Evolutionary conservation across 2,329 filamentous ascomycete genomes (phyloP).

Genomic region (Fusarium phyllophilum): DNA sequence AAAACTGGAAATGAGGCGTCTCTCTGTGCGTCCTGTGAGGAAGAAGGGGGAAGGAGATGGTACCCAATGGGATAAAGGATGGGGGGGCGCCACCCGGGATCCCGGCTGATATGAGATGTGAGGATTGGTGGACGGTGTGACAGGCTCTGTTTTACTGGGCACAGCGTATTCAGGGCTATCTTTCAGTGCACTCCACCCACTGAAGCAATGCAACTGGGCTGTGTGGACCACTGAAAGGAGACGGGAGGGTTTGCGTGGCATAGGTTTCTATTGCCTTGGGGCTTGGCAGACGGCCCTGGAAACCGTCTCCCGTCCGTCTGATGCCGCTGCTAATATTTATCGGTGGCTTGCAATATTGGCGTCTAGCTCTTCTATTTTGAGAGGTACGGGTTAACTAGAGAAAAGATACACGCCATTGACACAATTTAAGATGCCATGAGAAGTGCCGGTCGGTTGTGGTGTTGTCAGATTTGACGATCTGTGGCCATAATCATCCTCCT

Average conservation of each 20-base stretch:
- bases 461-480: slow-evolving; percentile 2
- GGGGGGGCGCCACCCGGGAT: neutral
- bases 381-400: neutral
- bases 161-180: slow-evolving; percentile 5
- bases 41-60: slow-evolving; percentile 14
- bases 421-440: neutral
- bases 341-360: slow-evolving; percentile 22
- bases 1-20: slow-evolving; percentile 45
- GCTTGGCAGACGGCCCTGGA: slow-evolving; percentile 31
- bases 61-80: slow-evolving; percentile 6
- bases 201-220: slow-evolving; percentile 18
- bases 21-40: slow-evolving; percentile 9
- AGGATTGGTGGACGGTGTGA: slow-evolving; percentile 3
- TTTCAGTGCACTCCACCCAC: slow-evolving; percentile 26
- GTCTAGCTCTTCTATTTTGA: neutral
- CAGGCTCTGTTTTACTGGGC: slow-evolving; percentile 25
- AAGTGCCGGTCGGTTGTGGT: neutral
- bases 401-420: slow-evolving; percentile 4
- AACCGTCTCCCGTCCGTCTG: slow-evolving; percentile 11
- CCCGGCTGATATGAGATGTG: slow-evolving; percentile 10
- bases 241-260: slow-evolving; percentile 26
- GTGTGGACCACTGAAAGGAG: slow-evolving; percentile 11
- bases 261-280: slow-evolving; percentile 5
- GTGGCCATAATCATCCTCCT: neutral
- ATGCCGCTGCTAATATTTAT: slow-evolving; percentile 2